These are phyloP conservation scores for Brassica rapa DNA, from an alignment of 345 rosid genomes.

Conservation along the genomic window DNA sequence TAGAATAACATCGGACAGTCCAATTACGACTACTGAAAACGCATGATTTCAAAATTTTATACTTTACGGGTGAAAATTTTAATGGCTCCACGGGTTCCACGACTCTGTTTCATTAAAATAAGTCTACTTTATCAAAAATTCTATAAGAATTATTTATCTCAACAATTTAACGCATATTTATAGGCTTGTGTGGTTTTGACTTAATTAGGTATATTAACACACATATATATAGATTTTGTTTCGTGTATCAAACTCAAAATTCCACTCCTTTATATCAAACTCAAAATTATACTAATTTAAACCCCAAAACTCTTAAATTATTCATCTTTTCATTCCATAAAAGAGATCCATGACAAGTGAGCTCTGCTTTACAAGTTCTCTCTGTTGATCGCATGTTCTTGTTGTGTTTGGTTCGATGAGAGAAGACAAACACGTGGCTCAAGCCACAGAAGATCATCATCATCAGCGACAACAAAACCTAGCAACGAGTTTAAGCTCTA, in stretches of 20 bases:
- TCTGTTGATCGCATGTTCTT: not conserved
- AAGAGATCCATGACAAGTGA: slow-evolving; percentile 1
- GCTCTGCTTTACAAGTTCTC: slow-evolving; percentile 9
- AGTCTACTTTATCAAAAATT: not conserved
- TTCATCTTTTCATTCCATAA: not conserved
- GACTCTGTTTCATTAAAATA: not conserved
- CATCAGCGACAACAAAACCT: slow-evolving; percentile 23
- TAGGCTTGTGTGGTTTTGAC: not conserved
- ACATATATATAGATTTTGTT: not conserved
- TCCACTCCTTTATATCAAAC: not conserved
- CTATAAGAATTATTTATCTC: not conserved
- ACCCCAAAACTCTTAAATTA: not conserved
- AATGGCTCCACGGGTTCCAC: not conserved
- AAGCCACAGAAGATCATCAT: slow-evolving; percentile 16
- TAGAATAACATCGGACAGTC: not conserved
- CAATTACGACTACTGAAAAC: not conserved
- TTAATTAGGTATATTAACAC: not conserved
- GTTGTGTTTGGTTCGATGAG: slow-evolving; percentile 28
- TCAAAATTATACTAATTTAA: not conserved
- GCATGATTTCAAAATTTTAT: slow-evolving; percentile 5
- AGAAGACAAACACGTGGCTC: slow-evolving; percentile 19
- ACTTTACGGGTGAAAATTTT: too few species aligned
- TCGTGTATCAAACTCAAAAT: slow-evolving; percentile 5
- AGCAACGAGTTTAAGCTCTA: slow-evolving; percentile 23
- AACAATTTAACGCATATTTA: not conserved